Percentiles rank a stretch among this genome's conserved stretches.
phyloP scores from a whole-genome alignment of 1,284 basidiomycete species.

The Ustilago trichophora region DNA sequence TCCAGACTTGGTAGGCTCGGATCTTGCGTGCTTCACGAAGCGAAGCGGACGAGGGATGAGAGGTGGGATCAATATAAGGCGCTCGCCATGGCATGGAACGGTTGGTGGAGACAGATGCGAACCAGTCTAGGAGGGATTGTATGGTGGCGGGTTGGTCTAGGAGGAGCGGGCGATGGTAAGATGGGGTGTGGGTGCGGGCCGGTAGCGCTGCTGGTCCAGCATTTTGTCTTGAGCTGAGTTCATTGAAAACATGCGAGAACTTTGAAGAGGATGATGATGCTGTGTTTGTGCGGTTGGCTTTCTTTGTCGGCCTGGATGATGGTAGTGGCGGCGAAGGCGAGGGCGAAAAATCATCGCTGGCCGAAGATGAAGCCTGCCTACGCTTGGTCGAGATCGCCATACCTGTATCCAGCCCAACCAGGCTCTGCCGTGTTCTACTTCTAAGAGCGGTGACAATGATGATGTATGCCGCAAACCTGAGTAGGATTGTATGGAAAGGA shows the following conservation, averaged over 20 bases:
- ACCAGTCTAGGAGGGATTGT: constrained; percentile 72
- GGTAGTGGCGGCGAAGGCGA: constrained; percentile 14
- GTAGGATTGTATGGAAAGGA: no score
- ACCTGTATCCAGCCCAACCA: not conserved
- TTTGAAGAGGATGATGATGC: constrained; percentile 1
- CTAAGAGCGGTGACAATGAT: no score
- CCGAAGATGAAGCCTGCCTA: constrained; percentile 8
- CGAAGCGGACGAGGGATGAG: constrained; percentile 68
- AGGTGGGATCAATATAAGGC: constrained; percentile 68
- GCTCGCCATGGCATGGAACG: constrained; percentile 89
- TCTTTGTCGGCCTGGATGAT: constrained; percentile 18
- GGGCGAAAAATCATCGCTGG: constrained; percentile 13
- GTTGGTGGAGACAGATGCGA: constrained; percentile 72
- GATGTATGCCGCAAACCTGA: no score
- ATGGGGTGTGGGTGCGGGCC: constrained; percentile 19
- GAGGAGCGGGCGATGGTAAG: constrained; percentile 54
- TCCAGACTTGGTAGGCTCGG: constrained; percentile 74
- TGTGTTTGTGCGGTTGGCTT: not conserved
- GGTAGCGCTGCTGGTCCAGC: constrained; percentile 12
- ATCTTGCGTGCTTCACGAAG: constrained; percentile 68
- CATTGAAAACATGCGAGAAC: constrained; percentile 7
- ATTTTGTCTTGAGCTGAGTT: not conserved
- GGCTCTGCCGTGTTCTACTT: not conserved
- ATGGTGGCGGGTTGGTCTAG: constrained; percentile 24
- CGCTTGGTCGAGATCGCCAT: constrained; percentile 27